phyloP scores from a whole-genome alignment of 768 basidiomycete species.

The Mycena vulgaris region DNA sequence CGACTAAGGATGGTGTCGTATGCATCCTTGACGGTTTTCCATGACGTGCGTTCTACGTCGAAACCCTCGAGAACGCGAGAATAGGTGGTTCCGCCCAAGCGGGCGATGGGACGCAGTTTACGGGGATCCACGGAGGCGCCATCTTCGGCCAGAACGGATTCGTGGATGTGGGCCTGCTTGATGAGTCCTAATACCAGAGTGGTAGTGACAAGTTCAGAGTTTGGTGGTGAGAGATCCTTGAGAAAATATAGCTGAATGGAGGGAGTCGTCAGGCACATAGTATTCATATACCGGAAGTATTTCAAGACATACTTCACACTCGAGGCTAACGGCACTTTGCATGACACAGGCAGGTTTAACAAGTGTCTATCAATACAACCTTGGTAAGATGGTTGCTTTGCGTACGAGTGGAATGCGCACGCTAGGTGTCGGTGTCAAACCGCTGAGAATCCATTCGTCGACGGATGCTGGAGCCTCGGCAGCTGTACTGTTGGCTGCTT shows the following conservation, averaged over 20 bases:
- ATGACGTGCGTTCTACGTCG: slow-evolving; percentile 59
- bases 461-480: slow-evolving; percentile 68
- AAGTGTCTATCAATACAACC: slow-evolving; percentile 50
- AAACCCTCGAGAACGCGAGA: slow-evolving; percentile 63
- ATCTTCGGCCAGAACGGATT: slow-evolving; percentile 61
- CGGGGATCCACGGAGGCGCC: slow-evolving; percentile 60
- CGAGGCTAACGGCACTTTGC: slow-evolving; percentile 73
- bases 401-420: slow-evolving; percentile 52
- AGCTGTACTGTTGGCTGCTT: slow-evolving; percentile 70
- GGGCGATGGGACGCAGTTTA: slow-evolving; percentile 64
- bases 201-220: slow-evolving; percentile 54
- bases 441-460: slow-evolving; percentile 75
- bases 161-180: slow-evolving; percentile 67
- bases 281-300: slow-evolving; percentile 23
- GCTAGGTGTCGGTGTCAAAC: slow-evolving; percentile 67
- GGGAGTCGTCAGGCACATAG: background rate
- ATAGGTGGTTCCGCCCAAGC: slow-evolving; percentile 72
- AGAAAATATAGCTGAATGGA: slow-evolving; percentile 62
- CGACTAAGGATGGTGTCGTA: slow-evolving; percentile 44
- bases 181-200: slow-evolving; percentile 69
- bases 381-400: background rate
- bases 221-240: slow-evolving; percentile 62
- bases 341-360: slow-evolving; percentile 68
- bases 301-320: slow-evolving; percentile 68
- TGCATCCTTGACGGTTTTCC: slow-evolving; percentile 48